Conservation (phyloP, 306 rosid genomes). For the Dalbergia cultrata region DNA sequence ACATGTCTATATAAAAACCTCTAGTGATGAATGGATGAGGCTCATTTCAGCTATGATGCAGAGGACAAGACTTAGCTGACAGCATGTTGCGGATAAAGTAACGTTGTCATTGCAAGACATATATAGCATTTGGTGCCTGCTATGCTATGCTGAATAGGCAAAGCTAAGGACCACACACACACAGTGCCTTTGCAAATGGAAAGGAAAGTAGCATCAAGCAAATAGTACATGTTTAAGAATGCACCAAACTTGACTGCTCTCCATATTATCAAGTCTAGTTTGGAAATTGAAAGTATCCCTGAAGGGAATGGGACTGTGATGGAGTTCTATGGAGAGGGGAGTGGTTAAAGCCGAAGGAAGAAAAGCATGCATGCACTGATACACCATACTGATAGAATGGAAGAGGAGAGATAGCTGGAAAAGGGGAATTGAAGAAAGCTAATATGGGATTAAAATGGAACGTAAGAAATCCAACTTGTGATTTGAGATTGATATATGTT, state of each 20-base stretch:
- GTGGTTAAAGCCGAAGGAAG: too few relatives aligned
- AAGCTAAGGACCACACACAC: not conserved
- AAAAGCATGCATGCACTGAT: too few relatives aligned
- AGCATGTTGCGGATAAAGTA: conserved; percentile 17
- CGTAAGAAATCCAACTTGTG: not conserved
- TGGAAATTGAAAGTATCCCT: too few relatives aligned
- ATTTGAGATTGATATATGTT: not conserved
- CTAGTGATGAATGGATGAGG: not conserved
- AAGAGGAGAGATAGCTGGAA: too few relatives aligned
- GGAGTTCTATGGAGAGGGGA: too few relatives aligned
- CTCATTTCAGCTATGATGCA: conserved; percentile 15
- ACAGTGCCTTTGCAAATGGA: not conserved
- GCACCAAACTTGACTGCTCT: not conserved
- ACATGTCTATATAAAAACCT: not conserved
- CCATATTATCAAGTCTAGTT: too few relatives aligned
- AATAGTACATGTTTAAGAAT: not conserved
- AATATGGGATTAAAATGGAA: too few relatives aligned
- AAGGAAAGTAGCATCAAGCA: not conserved
- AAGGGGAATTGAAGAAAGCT: too few relatives aligned
- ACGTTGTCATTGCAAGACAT: conserved; percentile 7
- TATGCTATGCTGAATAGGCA: too few relatives aligned
- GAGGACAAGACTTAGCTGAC: conserved; percentile 3
- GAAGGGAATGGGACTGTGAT: too few relatives aligned
- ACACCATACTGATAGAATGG: too few relatives aligned
- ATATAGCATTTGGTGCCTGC: conserved; percentile 3